Conservation (phyloP, 495 filamentous ascomycete species). For the Penicillium bovifimosum region DNA sequence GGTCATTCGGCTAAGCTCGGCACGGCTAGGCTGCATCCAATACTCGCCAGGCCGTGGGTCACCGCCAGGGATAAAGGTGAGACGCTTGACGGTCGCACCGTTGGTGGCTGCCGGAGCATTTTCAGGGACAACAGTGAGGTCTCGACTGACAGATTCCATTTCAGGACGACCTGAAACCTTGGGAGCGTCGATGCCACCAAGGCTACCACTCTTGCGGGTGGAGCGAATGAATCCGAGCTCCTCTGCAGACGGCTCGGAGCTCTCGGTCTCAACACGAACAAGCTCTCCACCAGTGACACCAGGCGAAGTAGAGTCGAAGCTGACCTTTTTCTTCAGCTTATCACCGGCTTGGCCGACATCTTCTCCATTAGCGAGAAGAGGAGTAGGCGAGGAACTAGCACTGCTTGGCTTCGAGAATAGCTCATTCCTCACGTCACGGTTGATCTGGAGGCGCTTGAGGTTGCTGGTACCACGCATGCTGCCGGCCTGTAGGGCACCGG, state of each 20-base stretch:
- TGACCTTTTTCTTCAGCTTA: constrained; percentile 74
- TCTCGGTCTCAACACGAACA: constrained; percentile 42
- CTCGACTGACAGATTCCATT: constrained; percentile 66
- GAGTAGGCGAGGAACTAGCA: constrained; percentile 23
- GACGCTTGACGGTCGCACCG: constrained; percentile 22
- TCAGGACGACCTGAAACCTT: constrained; percentile 48
- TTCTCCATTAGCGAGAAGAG: constrained; percentile 47
- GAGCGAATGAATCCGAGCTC: constrained; percentile 65
- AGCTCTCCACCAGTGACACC: constrained; percentile 38
- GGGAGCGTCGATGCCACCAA: constrained; percentile 47
- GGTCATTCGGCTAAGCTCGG: constrained; percentile 69
- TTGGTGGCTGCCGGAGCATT: constrained; percentile 42
- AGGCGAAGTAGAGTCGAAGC: constrained; percentile 65
- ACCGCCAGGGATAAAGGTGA: constrained; percentile 29
- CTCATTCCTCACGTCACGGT: constrained; percentile 74
- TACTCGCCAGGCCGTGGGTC: constrained; percentile 68
- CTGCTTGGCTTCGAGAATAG: constrained; percentile 48
- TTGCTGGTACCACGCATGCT: constrained; percentile 56
- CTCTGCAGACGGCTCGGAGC: constrained; percentile 53
- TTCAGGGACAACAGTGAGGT: constrained; percentile 75
- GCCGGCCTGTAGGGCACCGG: constrained; percentile 76
- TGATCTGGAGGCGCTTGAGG: constrained; percentile 86
- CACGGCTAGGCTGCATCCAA: constrained; percentile 71
- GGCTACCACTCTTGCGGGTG: constrained; percentile 34
- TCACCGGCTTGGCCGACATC: constrained; percentile 33